Conservation (phyloP, 139 green algal genomes). For the Astrephomene gubernaculifera region DNA sequence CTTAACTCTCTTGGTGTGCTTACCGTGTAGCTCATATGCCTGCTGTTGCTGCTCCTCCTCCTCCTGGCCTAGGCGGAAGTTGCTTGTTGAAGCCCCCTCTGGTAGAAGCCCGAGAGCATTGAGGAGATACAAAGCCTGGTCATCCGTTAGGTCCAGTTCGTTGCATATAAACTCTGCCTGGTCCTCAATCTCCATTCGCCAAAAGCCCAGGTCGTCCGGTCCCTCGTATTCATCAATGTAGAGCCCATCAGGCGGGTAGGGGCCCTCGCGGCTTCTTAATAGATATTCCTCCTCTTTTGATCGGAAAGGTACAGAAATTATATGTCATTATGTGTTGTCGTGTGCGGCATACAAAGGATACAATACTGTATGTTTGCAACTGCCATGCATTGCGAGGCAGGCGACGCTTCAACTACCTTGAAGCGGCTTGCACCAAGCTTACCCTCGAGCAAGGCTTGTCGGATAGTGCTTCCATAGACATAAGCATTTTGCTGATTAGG, state of each 20-base stretch:
- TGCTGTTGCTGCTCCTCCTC: background rate
- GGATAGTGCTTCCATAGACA: slow-evolving; percentile 7
- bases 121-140: slow-evolving; percentile 40
- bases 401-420: slow-evolving; percentile 13
- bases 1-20: no score
- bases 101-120: slow-evolving; percentile 19
- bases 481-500: no score
- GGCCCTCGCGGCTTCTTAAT: background rate
- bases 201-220: slow-evolving; percentile 17
- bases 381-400: background rate
- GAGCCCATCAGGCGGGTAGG: background rate
- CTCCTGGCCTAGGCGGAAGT: background rate
- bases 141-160: slow-evolving; percentile 32
- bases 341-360: background rate
- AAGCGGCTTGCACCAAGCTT: no score
- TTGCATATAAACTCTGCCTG: slow-evolving; percentile 36
- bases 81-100: background rate
- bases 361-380: background rate
- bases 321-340: background rate
- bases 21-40: no score
- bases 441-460: no score
- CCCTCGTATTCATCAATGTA: slow-evolving; percentile 27
- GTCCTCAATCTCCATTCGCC: slow-evolving; percentile 32
- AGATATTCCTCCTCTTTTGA: background rate
- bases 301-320: background rate